These are phyloP conservation scores for Trametes punicea DNA, from an alignment of 768 basidiomycete genomes.

Conservation along the genomic window DNA sequence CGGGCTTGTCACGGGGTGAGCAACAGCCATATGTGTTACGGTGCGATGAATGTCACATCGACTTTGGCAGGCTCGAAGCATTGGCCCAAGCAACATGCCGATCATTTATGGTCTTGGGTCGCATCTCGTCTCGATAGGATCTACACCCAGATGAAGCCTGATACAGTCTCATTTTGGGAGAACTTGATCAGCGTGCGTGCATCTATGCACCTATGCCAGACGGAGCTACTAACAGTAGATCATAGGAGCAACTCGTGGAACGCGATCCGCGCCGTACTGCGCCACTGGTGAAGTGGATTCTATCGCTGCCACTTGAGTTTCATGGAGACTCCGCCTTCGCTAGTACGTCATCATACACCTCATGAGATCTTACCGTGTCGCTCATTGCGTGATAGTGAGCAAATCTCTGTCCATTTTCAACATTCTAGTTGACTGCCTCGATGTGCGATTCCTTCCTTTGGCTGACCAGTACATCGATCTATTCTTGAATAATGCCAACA, in stretches of 20 bases:
- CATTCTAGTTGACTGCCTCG: conserved; percentile 62
- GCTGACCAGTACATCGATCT: conserved; percentile 67
- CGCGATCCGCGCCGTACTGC: conserved; percentile 79
- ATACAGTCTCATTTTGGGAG: conserved; percentile 78
- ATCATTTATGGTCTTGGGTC: conserved; percentile 73
- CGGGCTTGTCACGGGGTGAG: conserved; percentile 72
- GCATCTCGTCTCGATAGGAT: conserved; percentile 56
- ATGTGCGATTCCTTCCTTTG: conserved; percentile 61
- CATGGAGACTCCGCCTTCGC: conserved; percentile 83
- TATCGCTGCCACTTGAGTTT: conserved; percentile 76
- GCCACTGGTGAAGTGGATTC: conserved; percentile 72
- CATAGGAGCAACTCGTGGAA: conserved; percentile 44
- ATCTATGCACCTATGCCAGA: conserved; percentile 1
- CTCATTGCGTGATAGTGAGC: conserved; percentile 50
- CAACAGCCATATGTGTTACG: neutral
- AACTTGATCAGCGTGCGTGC: conserved; percentile 51
- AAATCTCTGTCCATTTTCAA: conserved; percentile 69
- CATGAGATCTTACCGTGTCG: conserved; percentile 6
- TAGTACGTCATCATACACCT: conserved; percentile 45
- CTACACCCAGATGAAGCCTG: conserved; percentile 77
- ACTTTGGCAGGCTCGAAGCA: conserved; percentile 68
- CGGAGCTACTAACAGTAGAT: neutral
- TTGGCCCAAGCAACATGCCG: conserved; percentile 57
- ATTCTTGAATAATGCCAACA: conserved; percentile 73
- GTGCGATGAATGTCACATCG: conserved; percentile 5